A percentile compares a stretch with the other conserved stretches of the same genome.
These are phyloP conservation scores for Puccinia polysora DNA, from an alignment of 1,284 basidiomycete species.

Conservation along the genomic window DNA sequence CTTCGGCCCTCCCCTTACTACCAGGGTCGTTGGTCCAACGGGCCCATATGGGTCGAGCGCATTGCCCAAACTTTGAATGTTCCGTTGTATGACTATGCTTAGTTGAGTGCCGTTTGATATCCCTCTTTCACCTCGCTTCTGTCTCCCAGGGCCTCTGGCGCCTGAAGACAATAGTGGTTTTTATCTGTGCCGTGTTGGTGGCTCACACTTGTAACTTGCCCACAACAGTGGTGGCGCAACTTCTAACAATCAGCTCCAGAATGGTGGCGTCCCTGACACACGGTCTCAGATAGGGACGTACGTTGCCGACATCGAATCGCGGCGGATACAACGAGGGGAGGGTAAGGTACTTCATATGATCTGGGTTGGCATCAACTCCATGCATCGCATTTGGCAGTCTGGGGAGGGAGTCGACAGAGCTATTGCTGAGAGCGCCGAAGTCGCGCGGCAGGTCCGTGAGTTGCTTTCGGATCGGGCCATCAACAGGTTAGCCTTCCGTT, in stretches of 20 bases:
- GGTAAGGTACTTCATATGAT: conserved; percentile 30
- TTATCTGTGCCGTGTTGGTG: background rate
- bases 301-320: conserved; percentile 12
- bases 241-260: conserved; percentile 19
- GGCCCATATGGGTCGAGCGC: conserved; percentile 39
- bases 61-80: conserved; percentile 26
- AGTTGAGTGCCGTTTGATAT: background rate
- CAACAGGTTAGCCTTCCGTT: conserved; percentile 28
- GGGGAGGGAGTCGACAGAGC: conserved; percentile 5
- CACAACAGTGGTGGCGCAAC: conserved; percentile 38
- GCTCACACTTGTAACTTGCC: background rate
- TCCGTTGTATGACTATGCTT: conserved; percentile 33
- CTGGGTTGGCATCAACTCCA: conserved; percentile 42
- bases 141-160: background rate
- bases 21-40: conserved; percentile 43
- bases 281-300: conserved; percentile 23
- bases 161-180: background rate
- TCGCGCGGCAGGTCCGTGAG: conserved; percentile 12
- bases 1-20: conserved; percentile 24
- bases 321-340: conserved; percentile 15
- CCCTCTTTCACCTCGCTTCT: background rate
- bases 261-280: conserved; percentile 33
- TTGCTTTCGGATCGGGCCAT: conserved; percentile 6
- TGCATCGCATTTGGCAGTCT: conserved; percentile 40
- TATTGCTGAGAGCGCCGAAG: background rate